Evolutionary conservation across 306 rosid species (phyloP), one percentile per base, ranked within the genome.

Genomic region (Malus domestica): DNA sequence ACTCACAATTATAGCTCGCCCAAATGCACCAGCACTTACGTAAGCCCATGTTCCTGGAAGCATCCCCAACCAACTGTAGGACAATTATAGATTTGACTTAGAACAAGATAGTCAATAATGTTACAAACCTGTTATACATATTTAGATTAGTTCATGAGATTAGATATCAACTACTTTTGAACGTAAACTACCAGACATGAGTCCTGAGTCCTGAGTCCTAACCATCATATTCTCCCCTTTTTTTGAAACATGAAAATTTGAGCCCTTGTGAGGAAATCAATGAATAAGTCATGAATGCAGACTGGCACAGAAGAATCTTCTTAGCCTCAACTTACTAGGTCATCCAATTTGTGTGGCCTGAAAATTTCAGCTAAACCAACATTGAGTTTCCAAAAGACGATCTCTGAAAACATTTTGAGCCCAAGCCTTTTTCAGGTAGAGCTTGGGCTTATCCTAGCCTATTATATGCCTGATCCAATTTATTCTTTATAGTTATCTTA

Each of bases 41-140:
- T 95, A 95, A 75, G 99, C 99, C 99, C 99, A 95, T 75, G 99
- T 80, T 82, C 99, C 99, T n/a, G 99, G 99, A 86, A 95, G 99
- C 99, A 95, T 95, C 78, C 99, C 99, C 76, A 95, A 65, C 99
- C 99, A 95, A 85, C 99, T 95, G 96, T 86, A 71, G 42, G 51
- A 30, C 45, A 73, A 82, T 69, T 4, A 72, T 68, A 23, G 12
- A 27, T 65, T 65, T 49, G 63, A 61, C 75, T 83, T 65, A 73
- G 75, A 59, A 82, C 79, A 27, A 51, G 72, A 77, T 75, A 68
- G 23, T 40, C 3, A 22, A 58, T n/a, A 6, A 44, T 29, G 6
- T 49, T 70, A 54, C 78, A 75, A 64, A 63, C 23, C 27, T 4
- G 14, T 18, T 9, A 16, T 1, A 7, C 59, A 22, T 1, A 20